Percentiles rank a stretch among this genome's conserved stretches.
phyloP scores from a whole-genome alignment of 306 rosid species.

The Adenanthera pavonina region DNA sequence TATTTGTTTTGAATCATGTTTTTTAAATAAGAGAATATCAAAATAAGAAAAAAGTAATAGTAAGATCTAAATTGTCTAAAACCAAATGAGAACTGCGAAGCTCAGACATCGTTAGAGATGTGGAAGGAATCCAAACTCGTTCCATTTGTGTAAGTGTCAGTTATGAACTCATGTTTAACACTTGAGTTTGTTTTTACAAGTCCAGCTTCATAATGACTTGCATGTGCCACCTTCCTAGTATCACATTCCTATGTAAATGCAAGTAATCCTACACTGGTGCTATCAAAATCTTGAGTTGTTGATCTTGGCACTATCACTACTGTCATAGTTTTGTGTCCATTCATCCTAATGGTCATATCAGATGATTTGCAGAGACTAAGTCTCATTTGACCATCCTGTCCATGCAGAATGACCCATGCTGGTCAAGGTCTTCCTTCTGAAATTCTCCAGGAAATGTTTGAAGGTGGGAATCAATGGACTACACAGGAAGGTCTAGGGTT shows the following conservation, averaged over 20 bases:
- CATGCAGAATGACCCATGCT: constrained; percentile 72
- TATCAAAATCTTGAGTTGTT: not conserved
- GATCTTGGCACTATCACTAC: not conserved
- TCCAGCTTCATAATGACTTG: constrained; percentile 18
- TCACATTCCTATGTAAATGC: constrained; percentile 8
- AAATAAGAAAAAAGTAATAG: too few species aligned
- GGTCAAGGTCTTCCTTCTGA: constrained; percentile 72
- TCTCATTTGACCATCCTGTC: constrained; percentile 30
- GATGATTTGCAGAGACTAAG: constrained; percentile 19
- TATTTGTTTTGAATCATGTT: too few species aligned
- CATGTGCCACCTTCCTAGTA: not conserved
- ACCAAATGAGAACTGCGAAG: too few species aligned
- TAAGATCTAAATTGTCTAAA: too few species aligned
- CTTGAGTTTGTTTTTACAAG: constrained; percentile 2
- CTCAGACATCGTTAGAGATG: too few species aligned
- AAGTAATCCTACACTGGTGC: constrained; percentile 2
- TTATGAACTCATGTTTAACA: not conserved
- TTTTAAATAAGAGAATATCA: too few species aligned
- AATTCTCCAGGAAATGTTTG: constrained; percentile 67
- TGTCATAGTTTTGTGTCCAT: not conserved
- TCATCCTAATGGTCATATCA: constrained; percentile 14
- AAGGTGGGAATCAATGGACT: constrained; percentile 62
- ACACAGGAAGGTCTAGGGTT: constrained; percentile 82
- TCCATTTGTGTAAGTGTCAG: not conserved
- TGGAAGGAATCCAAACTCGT: too few species aligned